A percentile compares a stretch with the other conserved stretches of the same genome.
phyloP scores from a whole-genome alignment of 305 asterid genomes.

The Solanum hybrid region DNA sequence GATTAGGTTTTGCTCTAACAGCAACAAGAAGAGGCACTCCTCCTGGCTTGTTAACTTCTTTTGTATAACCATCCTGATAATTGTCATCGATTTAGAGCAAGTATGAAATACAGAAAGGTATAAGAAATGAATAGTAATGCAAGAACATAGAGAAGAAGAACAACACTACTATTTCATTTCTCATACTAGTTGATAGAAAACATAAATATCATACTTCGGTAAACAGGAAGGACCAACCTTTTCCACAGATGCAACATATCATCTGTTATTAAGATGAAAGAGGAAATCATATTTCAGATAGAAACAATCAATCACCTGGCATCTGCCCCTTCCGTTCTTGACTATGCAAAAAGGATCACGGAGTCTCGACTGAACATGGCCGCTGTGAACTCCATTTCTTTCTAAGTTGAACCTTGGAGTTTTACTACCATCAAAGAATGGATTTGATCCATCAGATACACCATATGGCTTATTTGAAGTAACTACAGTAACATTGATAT shows the following conservation, averaged over 20 bases:
- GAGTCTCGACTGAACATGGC: constrained; percentile 67
- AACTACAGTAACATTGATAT: constrained; percentile 63
- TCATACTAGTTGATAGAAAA: background rate
- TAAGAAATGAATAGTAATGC: background rate
- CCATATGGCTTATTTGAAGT: constrained; percentile 78
- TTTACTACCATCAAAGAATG: constrained; percentile 42
- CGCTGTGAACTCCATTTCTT: constrained; percentile 63
- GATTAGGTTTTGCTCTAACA: constrained; percentile 59
- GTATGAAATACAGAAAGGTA: background rate
- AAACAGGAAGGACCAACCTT: background rate
- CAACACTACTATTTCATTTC: background rate
- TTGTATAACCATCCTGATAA: constrained; percentile 68
- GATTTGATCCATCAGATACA: constrained; percentile 55
- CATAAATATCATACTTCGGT: background rate
- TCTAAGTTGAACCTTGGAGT: constrained; percentile 41
- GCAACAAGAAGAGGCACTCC: constrained; percentile 75
- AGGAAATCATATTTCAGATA: background rate
- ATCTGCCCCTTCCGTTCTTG: constrained; percentile 52
- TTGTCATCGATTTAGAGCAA: background rate
- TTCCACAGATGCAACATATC: background rate
- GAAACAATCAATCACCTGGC: constrained; percentile 39
- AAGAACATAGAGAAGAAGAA: background rate
- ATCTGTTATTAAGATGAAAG: background rate
- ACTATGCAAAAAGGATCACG: constrained; percentile 61
- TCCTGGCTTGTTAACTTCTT: constrained; percentile 33